Conservation (phyloP, 352 stramenopile genomes). For the Phytophthora brassicae region DNA sequence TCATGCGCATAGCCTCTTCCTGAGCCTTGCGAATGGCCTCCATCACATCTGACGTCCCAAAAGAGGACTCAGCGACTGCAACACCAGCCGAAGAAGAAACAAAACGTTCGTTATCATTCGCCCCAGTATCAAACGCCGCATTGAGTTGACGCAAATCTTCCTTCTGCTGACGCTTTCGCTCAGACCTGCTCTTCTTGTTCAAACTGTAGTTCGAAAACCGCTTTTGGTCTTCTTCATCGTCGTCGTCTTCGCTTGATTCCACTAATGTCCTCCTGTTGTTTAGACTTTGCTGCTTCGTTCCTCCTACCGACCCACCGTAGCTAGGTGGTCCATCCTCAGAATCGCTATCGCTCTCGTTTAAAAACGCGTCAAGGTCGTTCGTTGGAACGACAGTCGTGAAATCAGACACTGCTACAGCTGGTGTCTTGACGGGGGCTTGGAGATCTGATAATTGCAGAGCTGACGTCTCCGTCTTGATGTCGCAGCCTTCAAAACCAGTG, state of each 20-base stretch:
- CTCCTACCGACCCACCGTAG: background rate
- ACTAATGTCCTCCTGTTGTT: background rate
- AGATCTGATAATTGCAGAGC: conserved; percentile 22
- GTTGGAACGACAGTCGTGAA: conserved; percentile 17
- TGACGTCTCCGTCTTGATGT: background rate
- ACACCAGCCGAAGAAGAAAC: background rate
- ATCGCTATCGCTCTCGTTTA: conserved; percentile 69
- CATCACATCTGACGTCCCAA: conserved; percentile 52
- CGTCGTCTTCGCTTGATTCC: conserved; percentile 39
- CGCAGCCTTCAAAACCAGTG: background rate
- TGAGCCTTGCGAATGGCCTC: conserved; percentile 71
- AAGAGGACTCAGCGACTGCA: conserved; percentile 13
- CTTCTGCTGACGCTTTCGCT: conserved; percentile 42
- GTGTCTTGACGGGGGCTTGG: background rate
- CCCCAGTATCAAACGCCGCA: conserved; percentile 24
- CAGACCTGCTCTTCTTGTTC: conserved; percentile 40
- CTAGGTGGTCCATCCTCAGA: conserved; percentile 24
- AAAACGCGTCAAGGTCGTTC: conserved; percentile 61
- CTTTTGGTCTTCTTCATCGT: conserved; percentile 32
- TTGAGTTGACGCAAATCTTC: conserved; percentile 47
- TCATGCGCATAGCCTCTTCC: conserved; percentile 67
- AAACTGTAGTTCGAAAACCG: conserved; percentile 58
- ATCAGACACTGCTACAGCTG: conserved; percentile 2
- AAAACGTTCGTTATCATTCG: conserved; percentile 11
- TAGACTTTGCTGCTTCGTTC: background rate